Evolutionary conservation across 2,329 filamentous ascomycete genomes (phyloP), one percentile per base, ranked within the genome.

Genomic region (Didymella arachidicola): DNA sequence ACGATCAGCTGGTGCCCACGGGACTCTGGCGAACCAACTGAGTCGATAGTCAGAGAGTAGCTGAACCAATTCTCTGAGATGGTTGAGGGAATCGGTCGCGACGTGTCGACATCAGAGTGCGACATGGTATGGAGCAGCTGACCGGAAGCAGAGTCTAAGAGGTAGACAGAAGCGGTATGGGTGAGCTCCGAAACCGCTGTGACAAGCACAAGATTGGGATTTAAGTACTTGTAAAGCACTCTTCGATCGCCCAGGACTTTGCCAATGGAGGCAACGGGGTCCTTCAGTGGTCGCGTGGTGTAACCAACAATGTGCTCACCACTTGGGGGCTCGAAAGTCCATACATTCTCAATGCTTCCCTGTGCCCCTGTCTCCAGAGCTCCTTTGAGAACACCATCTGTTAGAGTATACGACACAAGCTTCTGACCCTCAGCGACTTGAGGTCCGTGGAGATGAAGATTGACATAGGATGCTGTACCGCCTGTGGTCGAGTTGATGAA

Each of bases 141-240:
- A 26, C 95, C 95, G 11, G 93, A 96, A 7, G 96, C 84, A 2
- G 91, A 91, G 72, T 99, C 93, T 14, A 99, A 76, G 11, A 98
- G 82, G 70, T 94, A 93, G 62, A 96, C 83, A 0, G 87, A 88
- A 7, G 92, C 86, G 1, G 83, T 83, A 3, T 81, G 83, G 2
- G 82, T 71, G 11, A 81, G 79, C 22, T 89, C 84, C 32, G 89
- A 83, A 2, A 88, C 79, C 1, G 91, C 83, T 1, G 90, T 91
- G 44, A 97, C 82, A 0, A 98, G 84, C 2, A 93, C 82, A 7
- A 92, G 85, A 77, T 96, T 97, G 0, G 91, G 87, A 79, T 96
- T 97, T 39, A 99, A 81, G 74, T 98, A 98, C 79, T 99, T 99
- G 86, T 99, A 99, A 63, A 94, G 86, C 46, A 99, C 95, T n/a